These are phyloP conservation scores for Pistacia vera DNA, from an alignment of 345 rosid species.

Conservation along the genomic window DNA sequence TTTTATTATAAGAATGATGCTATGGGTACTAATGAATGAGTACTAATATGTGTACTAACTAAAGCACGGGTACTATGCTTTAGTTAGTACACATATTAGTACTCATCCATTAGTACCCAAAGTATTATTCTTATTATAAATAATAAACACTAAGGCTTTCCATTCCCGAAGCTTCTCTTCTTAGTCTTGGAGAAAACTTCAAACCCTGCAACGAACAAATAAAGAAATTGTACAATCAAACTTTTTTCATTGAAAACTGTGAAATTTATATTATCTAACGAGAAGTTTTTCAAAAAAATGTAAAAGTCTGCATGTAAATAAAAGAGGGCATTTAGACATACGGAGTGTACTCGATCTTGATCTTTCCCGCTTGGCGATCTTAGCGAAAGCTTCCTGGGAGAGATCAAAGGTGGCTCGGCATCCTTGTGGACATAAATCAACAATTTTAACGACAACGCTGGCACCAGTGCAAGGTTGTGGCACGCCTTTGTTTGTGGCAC, in stretches of 20 bases:
- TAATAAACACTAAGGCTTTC: neutral
- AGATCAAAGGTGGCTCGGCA: neutral
- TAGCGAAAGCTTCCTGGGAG: neutral
- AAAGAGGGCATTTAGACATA: neutral
- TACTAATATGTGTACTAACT: no score
- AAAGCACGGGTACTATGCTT: no score
- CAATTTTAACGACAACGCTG: conserved; percentile 35
- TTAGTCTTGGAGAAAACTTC: neutral
- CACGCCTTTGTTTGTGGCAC: conserved; percentile 19
- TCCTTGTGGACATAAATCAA: conserved; percentile 32
- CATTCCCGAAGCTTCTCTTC: neutral
- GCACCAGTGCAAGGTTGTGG: conserved; percentile 33
- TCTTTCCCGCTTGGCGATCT: neutral
- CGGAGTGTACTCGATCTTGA: neutral
- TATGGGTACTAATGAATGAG: no score
- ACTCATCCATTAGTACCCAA: no score
- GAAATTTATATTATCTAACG: no score
- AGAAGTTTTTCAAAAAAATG: no score
- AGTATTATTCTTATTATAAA: no score
- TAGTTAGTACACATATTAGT: no score
- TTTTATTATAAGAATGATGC: no score
- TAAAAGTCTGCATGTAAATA: no score
- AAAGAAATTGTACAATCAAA: no score
- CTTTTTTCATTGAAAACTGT: no score
- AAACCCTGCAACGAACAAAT: neutral